These are phyloP conservation scores for Rhamnella rubrinervis DNA, from an alignment of 331 rosid species.

Conservation along the genomic window DNA sequence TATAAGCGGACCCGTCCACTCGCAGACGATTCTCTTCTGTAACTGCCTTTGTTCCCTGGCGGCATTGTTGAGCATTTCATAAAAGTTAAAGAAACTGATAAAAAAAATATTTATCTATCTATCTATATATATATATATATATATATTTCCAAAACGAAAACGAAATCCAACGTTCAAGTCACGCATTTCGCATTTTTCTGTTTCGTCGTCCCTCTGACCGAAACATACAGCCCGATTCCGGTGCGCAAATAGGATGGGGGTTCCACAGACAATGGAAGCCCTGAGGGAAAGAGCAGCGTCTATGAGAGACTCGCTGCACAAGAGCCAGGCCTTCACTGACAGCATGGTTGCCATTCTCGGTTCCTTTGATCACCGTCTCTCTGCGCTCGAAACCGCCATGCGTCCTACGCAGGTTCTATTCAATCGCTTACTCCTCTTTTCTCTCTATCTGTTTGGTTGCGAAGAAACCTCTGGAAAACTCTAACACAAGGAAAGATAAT, in stretches of 20 bases:
- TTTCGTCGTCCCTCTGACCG: constrained; percentile 8
- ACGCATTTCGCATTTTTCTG: constrained; percentile 12
- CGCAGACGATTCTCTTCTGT: neutral
- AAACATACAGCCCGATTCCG: constrained; percentile 9
- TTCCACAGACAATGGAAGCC: constrained; percentile 58
- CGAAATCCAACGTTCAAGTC: neutral
- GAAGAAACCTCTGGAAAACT: neutral
- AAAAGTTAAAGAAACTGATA: neutral
- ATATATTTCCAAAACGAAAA: neutral
- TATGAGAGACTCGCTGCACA: constrained; percentile 69
- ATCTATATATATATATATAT: too few relatives aligned
- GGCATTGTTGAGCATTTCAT: neutral
- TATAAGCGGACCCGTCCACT: neutral
- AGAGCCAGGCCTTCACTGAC: constrained; percentile 78
- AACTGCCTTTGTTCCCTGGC: constrained; percentile 1
- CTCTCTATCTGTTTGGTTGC: constrained; percentile 2
- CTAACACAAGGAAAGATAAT: neutral
- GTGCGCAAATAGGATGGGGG: constrained; percentile 38
- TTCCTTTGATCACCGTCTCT: constrained; percentile 93
- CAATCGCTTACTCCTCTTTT: neutral
- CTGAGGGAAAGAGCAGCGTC: constrained; percentile 58
- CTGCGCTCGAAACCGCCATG: constrained; percentile 95
- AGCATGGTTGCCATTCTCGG: constrained; percentile 92
- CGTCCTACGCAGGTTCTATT: constrained; percentile 83
- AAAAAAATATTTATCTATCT: too few relatives aligned